These are phyloP conservation scores for Talaromyces atroroseus DNA, from an alignment of 2,329 filamentous ascomycete species.

Conservation along the genomic window DNA sequence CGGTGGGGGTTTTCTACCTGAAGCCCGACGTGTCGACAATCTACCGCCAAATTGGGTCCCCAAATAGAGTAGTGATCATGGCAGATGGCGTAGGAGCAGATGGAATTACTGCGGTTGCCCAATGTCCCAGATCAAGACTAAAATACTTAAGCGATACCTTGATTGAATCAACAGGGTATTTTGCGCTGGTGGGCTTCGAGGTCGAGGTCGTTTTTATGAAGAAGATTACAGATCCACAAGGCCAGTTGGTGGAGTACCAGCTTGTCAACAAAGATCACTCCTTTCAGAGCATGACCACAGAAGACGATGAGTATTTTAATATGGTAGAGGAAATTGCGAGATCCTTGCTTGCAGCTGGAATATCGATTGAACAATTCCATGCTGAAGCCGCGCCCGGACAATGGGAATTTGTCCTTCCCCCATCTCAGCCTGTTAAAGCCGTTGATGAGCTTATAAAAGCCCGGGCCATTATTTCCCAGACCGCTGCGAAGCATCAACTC, in stretches of 20 bases:
- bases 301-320: background rate
- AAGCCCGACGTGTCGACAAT: conserved; percentile 7
- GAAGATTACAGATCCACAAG: background rate
- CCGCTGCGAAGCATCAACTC: conserved; percentile 14
- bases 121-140: conserved; percentile 7
- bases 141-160: background rate
- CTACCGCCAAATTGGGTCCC: background rate
- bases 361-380: conserved; percentile 23
- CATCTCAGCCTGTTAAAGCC: conserved; percentile 18
- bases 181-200: conserved; percentile 6
- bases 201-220: conserved; percentile 10
- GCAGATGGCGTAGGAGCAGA: conserved; percentile 3
- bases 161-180: background rate
- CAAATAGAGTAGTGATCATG: conserved; percentile 1
- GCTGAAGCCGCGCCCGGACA: conserved; percentile 23
- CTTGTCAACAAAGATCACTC: conserved; percentile 4
- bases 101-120: background rate
- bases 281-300: conserved; percentile 6
- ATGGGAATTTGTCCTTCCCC: conserved; percentile 25
- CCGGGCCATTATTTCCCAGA: conserved; percentile 18
- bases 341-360: conserved; percentile 15
- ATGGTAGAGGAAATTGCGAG: conserved; percentile 16
- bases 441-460: conserved; percentile 22
- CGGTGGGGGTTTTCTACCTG: conserved; percentile 3
- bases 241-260: background rate